These are phyloP conservation scores for Oryza brachyantha DNA, from an alignment of 176 grass and related monocot genomes.

Conservation along the genomic window DNA sequence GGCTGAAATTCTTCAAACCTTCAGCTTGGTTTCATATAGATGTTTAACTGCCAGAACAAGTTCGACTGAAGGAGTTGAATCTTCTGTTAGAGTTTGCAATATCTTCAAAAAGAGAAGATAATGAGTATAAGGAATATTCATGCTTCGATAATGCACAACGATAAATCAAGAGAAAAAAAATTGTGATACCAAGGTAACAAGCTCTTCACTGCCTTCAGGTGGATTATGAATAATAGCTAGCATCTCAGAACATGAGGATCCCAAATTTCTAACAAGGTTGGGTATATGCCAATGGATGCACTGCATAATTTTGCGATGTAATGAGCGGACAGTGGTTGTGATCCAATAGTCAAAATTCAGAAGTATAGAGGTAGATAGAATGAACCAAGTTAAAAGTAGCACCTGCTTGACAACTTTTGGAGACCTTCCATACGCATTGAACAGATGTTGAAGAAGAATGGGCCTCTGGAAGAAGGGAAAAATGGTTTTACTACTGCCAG, in stretches of 20 bases:
- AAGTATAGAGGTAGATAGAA: slow-evolving; percentile 12
- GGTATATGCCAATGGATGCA: slow-evolving; percentile 77
- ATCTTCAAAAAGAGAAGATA: slow-evolving; percentile 51
- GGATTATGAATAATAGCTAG: slow-evolving; percentile 85
- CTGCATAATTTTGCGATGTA: slow-evolving; percentile 52
- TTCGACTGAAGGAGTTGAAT: slow-evolving; percentile 76
- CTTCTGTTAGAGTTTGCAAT: slow-evolving; percentile 84
- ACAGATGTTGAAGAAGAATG: slow-evolving; percentile 73
- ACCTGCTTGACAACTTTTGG: slow-evolving; percentile 96
- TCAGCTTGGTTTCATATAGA: slow-evolving; percentile 87
- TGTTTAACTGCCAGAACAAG: slow-evolving; percentile 87
- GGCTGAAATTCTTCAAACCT: slow-evolving; percentile 53
- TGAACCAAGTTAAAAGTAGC: slow-evolving; percentile 22
- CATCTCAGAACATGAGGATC: slow-evolving; percentile 73
- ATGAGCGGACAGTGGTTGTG: slow-evolving; percentile 15
- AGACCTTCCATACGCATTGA: slow-evolving; percentile 80
- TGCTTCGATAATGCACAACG: slow-evolving; percentile 20
- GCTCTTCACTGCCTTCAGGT: slow-evolving; percentile 94
- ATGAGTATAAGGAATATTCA: slow-evolving; percentile 25
- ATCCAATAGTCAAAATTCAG: slow-evolving; percentile 30
- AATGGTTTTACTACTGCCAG: slow-evolving; percentile 26
- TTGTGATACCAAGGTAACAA: slow-evolving; percentile 77
- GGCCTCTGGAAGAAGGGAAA: slow-evolving; percentile 63
- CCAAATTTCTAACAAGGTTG: slow-evolving; percentile 71
- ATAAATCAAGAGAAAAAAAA: slow-evolving; percentile 35